These are phyloP conservation scores for Amanita thiersii DNA, from an alignment of 768 basidiomycete genomes.

Conservation along the genomic window DNA sequence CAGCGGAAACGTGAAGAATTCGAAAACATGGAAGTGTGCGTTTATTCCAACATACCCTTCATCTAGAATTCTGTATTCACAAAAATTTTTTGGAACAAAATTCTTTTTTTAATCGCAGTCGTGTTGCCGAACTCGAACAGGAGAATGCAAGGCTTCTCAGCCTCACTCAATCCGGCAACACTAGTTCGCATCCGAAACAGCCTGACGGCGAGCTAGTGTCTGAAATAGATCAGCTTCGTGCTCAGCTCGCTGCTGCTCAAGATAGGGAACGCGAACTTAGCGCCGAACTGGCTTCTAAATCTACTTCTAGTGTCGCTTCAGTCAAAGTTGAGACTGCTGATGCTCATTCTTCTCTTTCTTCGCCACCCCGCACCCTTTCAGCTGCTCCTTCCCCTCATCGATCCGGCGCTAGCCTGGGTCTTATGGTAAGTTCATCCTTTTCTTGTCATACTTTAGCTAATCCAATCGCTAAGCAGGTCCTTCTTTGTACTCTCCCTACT, in stretches of 20 bases:
- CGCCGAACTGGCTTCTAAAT: conserved; percentile 45
- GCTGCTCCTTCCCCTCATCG: conserved; percentile 40
- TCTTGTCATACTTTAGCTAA: neutral
- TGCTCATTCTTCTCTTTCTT: conserved; percentile 36
- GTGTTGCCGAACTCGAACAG: conserved; percentile 76
- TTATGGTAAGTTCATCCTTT: conserved; percentile 48
- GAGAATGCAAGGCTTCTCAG: conserved; percentile 71
- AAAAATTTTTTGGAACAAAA: conserved; percentile 5
- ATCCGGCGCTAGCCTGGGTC: conserved; percentile 57
- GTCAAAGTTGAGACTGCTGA: conserved; percentile 59
- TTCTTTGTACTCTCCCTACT: conserved; percentile 70
- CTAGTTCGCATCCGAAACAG: conserved; percentile 16
- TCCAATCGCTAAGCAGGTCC: conserved; percentile 40
- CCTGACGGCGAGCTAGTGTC: conserved; percentile 36
- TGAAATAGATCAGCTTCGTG: conserved; percentile 59
- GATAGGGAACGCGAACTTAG: conserved; percentile 62
- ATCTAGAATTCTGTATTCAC: conserved; percentile 11
- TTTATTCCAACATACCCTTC: conserved; percentile 19
- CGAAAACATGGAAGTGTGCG: conserved; percentile 85
- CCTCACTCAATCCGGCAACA: conserved; percentile 39
- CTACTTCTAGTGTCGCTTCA: conserved; percentile 19
- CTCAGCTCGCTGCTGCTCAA: conserved; percentile 54
- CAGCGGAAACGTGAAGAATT: conserved; percentile 92
- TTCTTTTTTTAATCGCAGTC: conserved; percentile 38
- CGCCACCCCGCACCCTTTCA: conserved; percentile 26